Evolutionary conservation across 192 early-diverging fungal genomes (phyloP), one percentile per base, ranked within the genome.

Genomic region (Umbelopsis sp.): DNA sequence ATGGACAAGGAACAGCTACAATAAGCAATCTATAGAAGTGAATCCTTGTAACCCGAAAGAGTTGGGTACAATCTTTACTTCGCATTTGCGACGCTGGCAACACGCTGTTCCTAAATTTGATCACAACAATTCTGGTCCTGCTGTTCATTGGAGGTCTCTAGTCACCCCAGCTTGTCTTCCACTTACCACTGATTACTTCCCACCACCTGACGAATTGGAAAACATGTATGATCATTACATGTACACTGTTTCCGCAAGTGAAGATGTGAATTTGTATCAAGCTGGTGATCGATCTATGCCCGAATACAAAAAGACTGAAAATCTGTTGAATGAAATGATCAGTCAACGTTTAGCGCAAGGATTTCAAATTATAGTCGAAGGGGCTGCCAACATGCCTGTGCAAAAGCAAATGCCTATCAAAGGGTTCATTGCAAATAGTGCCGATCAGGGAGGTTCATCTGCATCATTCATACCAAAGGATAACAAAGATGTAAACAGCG

Each of bases 141-240:
- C 88, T 69, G 83, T 89, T 21, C 82, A 96, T 50, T 99, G 97
- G 97, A 89, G 88, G 56, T 96, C 96, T 4, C 71, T 99, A 22
- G 92, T 88, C 68, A 96, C 94, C 12, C 97, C 97, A 0, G 97
- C 96, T 14, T 95, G 93, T 74, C 78, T 99, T 44, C 97, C 97
- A 10, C 77, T 99, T 47, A 97, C 95, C 1, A 96, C 93, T 0
- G 93, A 97, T 71, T 96, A 86, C 56, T 90, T 91, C 65, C 92
- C 90, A 14, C 82, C 92, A 3, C 71, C 68, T 7, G 88, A 93
- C 62, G 91, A 96, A 66, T 78, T 96, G 0, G 70, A 73, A 38
- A 76, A 81, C 8, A 77, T 84, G 12, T 98, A 95, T 80, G 74
- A 83, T n/a, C 87, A 94, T 71, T 93, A 93, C 74, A 89, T 86